Base-by-base conservation (phyloP, 73 alveolate species). In the Breviolum minutum region DNA sequence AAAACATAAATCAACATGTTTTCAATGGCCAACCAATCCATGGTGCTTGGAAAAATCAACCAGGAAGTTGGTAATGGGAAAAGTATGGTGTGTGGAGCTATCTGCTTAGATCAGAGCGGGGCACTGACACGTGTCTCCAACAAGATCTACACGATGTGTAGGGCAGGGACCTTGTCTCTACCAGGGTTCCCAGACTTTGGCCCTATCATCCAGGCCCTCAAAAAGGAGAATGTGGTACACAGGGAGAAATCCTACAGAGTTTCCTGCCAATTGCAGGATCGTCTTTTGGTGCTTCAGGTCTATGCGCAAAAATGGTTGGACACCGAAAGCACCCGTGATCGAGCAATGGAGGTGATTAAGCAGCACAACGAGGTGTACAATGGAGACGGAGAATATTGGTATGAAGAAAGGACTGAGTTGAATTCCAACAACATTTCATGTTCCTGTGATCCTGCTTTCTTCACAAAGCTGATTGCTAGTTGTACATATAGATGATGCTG, bases 21-120 rank as follows among this genome's bases (percentile, higher is more conserved):
- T 40, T 40, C 54, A 40, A 40, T 40, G 54, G n/a, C n/a, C 3
- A 40, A 40, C 3, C 54, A 40, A 40, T 40, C 54, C 0, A 40
- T 40, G 54, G 54, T 40, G 54, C 54, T 40, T 0, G 54, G 54
- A 40, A 40, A 40, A 40, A 40, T 3, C 54, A 40, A 40, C 54
- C 74, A 82, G 91, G 91, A 82, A 70, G 2, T 61, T 16, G 73
- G 61, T 2, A 5, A 7, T 54, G 91, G 91, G 26, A 54, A 82
- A 14, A 82, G n/a, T 2, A 27, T 9, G 20, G 86, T 77, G 2
- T 77, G 86, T 20, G 63, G 86, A 8, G 30, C 86, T 8, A 22
- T 77, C 61, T 77, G 86, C 24, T 20, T 77, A 13, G 86, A 77
- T 20, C 86, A 77, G 86, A 71, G n/a, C n/a, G n/a, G n/a, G n/a